Percentiles rank a stretch among this genome's conserved stretches.
Conservation (phyloP, 2,329 filamentous ascomycete species). For the Colletotrichum shisoi region DNA sequence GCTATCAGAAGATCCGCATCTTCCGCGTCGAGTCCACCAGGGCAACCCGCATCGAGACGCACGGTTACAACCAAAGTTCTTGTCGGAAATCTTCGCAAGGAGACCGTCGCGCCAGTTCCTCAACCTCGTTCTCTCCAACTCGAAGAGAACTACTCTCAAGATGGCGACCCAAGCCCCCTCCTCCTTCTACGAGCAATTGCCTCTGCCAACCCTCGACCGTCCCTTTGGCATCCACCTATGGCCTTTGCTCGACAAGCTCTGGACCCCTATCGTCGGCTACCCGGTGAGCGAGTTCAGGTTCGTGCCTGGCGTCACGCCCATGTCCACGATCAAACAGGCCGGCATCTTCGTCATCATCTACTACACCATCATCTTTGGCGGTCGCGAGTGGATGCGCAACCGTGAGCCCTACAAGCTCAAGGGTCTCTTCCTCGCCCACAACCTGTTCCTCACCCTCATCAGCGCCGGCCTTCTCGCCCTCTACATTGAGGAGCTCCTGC, state of each 20-base stretch:
- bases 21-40: slow-evolving; percentile 41
- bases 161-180: slow-evolving; percentile 52
- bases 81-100: slow-evolving; percentile 21
- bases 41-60: slow-evolving; percentile 35
- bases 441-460: slow-evolving; percentile 89
- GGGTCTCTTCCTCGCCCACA: slow-evolving; percentile 92
- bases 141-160: slow-evolving; percentile 40
- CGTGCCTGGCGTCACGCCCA: slow-evolving; percentile 78
- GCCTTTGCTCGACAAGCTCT: slow-evolving; percentile 92
- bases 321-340: slow-evolving; percentile 88
- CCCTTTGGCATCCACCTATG: slow-evolving; percentile 92
- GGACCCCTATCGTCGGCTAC: slow-evolving; percentile 78
- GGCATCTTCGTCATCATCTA: slow-evolving; percentile 83
- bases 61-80: slow-evolving; percentile 27
- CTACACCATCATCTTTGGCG: slow-evolving; percentile 93
- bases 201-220: slow-evolving; percentile 83
- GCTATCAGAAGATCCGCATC: slow-evolving; percentile 37
- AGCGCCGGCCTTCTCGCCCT: slow-evolving; percentile 81
- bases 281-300: slow-evolving; percentile 88
- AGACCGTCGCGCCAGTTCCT: slow-evolving; percentile 18
- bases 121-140: slow-evolving; percentile 19
- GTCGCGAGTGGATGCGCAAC: slow-evolving; percentile 89
- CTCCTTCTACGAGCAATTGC: slow-evolving; percentile 63
- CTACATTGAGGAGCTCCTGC: slow-evolving; percentile 89
- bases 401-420: slow-evolving; percentile 86